phyloP scores from a whole-genome alignment of 495 filamentous ascomycete species.

The Monascus purpureus region DNA sequence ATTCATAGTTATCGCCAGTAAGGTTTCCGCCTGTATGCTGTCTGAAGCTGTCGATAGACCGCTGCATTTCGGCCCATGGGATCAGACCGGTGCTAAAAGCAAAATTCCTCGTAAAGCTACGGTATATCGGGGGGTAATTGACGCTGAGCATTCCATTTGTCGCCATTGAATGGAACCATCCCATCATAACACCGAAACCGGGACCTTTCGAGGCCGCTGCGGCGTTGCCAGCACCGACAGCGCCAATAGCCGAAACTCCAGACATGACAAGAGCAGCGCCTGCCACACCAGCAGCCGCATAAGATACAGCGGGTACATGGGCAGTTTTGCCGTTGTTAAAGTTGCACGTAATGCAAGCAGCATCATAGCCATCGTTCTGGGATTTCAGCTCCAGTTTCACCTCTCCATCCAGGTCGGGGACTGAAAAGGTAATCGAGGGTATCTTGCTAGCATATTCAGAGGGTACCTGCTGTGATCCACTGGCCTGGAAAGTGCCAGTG shows the following conservation, averaged over 20 bases:
- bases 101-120: slow-evolving; percentile 83
- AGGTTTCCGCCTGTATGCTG: slow-evolving; percentile 71
- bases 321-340: slow-evolving; percentile 81
- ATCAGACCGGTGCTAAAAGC: slow-evolving; percentile 80
- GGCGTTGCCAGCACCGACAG: slow-evolving; percentile 45
- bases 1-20: slow-evolving; percentile 61
- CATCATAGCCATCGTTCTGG: slow-evolving; percentile 38
- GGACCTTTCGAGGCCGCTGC: slow-evolving; percentile 63
- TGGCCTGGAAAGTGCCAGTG: slow-evolving; percentile 55
- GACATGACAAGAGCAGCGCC: slow-evolving; percentile 66
- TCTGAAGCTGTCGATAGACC: slow-evolving; percentile 76
- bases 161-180: slow-evolving; percentile 85
- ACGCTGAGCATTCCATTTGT: slow-evolving; percentile 94
- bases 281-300: slow-evolving; percentile 76
- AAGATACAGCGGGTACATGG: slow-evolving; percentile 60
- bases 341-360: slow-evolving; percentile 73
- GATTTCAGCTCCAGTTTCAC: slow-evolving; percentile 65
- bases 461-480: slow-evolving; percentile 56
- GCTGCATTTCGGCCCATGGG: slow-evolving; percentile 66
- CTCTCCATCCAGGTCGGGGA: slow-evolving; percentile 82
- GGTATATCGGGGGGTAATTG: slow-evolving; percentile 72
- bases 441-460: slow-evolving; percentile 55
- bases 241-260: slow-evolving; percentile 55
- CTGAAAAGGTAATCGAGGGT: slow-evolving; percentile 76
- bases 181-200: slow-evolving; percentile 73